Conservation (phyloP, 2,329 filamentous ascomycete species). For the Aspergillus chevalieri region DNA sequence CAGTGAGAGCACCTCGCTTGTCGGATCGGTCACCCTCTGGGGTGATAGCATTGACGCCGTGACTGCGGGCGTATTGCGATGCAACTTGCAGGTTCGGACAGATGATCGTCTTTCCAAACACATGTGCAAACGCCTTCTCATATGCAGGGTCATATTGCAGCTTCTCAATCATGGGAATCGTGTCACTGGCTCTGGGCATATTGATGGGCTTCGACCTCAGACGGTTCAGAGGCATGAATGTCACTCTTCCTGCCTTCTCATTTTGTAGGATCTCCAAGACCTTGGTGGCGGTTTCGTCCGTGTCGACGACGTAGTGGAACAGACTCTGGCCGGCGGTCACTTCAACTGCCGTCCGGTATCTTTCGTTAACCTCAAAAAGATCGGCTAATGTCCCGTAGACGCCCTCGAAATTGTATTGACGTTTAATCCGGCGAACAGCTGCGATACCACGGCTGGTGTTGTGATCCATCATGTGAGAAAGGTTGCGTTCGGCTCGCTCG, state of each 20-base stretch:
- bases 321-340: constrained; percentile 87
- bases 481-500: constrained; percentile 66
- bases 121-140: constrained; percentile 83
- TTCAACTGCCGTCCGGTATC: constrained; percentile 83
- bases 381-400: constrained; percentile 92
- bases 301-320: constrained; percentile 95
- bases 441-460: constrained; percentile 80
- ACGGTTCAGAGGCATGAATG: constrained; percentile 88
- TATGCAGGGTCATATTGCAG: constrained; percentile 70
- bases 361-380: constrained; percentile 77
- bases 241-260: constrained; percentile 76
- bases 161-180: constrained; percentile 79
- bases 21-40: constrained; percentile 91
- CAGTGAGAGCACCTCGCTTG: constrained; percentile 90
- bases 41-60: constrained; percentile 88
- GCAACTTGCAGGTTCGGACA: constrained; percentile 85
- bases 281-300: constrained; percentile 75
- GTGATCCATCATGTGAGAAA: constrained; percentile 83
- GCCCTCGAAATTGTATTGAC: constrained; percentile 71
- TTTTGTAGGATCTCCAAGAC: constrained; percentile 74
- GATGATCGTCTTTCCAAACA: constrained; percentile 92
- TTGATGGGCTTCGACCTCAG: constrained; percentile 65
- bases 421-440: constrained; percentile 76
- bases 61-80: constrained; percentile 83
- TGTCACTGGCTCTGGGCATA: constrained; percentile 79